Evolutionary conservation across 2,329 filamentous ascomycete species (phyloP), one percentile per base, ranked within the genome.

Genomic region (Ceratocystis colombiana): DNA sequence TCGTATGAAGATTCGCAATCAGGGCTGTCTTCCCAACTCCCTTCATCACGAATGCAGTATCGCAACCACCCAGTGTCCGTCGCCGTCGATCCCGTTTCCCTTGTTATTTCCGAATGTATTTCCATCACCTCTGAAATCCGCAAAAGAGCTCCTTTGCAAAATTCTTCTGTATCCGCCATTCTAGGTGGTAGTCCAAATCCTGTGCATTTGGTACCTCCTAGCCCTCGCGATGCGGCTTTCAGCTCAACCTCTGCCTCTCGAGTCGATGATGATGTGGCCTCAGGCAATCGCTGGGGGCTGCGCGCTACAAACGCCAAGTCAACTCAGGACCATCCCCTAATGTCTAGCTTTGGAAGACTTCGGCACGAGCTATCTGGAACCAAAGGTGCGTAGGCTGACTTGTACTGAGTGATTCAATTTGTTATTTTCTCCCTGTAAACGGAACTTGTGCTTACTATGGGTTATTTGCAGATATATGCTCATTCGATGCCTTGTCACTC

Each of bases 31-130:
- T 25, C 33, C 44, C 64, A 68, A 50, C 62, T 67, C n/a, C 64
- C 37, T 41, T 41, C 73, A 33, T 79, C 75, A 69, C 76, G 81
- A 69, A 83, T 83, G 77, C 80, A 83, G 70, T 85, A 84, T 71
- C 78, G 82, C 71, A 84, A 79, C 71, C 80, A 82, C 20, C 82
- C 82, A 5, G 81, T 92, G 41, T 84, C 89, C 44, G 90, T 96
- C 69, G 90, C 92, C 55, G 88, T 96, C 70, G 90, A 96, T 73
- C 91, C 92, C 1, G 87, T 96, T 67, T 92, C 91, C 62, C 80
- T 99, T 72, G 91, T 99, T 70, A 96, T 96, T 69, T 96, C 93
- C 76, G 94, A 99, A 86, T 99, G 94, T 76, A 97, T 97, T 74
- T 93, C 92, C 59, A 93, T 99, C 77, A 97, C 94, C 15, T 96